Conservation (phyloP, 129 eudicot genomes). For the Deinandra increscens region DNA sequence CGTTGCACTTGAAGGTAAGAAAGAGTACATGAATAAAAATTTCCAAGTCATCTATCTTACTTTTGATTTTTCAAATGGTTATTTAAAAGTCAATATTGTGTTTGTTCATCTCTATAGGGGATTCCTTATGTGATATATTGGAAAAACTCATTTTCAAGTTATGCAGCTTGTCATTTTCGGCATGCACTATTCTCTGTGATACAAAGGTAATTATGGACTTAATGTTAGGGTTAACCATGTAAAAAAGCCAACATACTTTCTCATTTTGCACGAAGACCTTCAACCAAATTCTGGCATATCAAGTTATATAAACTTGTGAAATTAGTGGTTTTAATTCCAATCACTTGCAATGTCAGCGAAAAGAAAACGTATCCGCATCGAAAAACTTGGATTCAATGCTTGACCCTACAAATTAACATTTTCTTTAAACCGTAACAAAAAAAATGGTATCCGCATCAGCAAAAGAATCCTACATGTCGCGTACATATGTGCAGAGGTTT, state of each 20-base stretch:
- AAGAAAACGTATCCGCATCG: not conserved
- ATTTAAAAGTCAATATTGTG: not conserved
- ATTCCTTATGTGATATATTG: conserved; percentile 88
- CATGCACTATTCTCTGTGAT: conserved; percentile 81
- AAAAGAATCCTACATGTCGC: not conserved
- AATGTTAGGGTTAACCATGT: not conserved
- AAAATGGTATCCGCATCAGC: not conserved
- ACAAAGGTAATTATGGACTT: conserved; percentile 62
- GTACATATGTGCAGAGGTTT: not conserved
- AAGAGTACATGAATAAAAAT: not conserved
- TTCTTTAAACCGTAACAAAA: not conserved
- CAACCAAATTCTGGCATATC: not conserved
- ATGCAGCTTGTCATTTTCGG: conserved; percentile 83
- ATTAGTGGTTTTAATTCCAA: not conserved
- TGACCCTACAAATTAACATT: not conserved
- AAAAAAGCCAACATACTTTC: not conserved
- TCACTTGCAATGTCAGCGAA: not conserved
- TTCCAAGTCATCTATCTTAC: not conserved
- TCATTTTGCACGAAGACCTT: not conserved
- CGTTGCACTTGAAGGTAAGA: conserved; percentile 70
- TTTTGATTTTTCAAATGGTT: conserved; percentile 7
- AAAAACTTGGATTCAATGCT: not conserved
- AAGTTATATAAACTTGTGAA: not conserved
- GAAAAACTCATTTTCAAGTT: conserved; percentile 62
- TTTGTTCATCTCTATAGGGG: conserved; percentile 55